Percentiles rank a stretch among this genome's conserved stretches.
Evolutionary conservation across 768 basidiomycete genomes (phyloP).

Genomic region (Hysterangium stoloniferum): DNA sequence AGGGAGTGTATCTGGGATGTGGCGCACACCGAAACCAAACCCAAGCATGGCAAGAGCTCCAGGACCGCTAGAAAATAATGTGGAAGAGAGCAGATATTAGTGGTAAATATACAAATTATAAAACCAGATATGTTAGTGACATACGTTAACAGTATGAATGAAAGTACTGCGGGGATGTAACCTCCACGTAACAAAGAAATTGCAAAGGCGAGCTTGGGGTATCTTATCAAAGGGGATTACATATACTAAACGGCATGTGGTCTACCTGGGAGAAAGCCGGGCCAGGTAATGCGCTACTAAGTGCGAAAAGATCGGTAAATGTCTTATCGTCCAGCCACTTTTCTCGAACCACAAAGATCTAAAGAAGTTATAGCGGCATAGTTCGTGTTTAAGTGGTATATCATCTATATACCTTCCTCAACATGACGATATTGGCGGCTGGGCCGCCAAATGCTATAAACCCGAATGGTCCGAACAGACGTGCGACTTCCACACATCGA

Average conservation of each 20-base stretch:
- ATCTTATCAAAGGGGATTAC: neutral
- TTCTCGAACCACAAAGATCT: slow-evolving; percentile 23
- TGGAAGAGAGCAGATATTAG: too few species aligned
- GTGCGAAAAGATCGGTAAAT: slow-evolving; percentile 37
- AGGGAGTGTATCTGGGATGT: slow-evolving; percentile 36
- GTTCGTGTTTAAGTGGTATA: slow-evolving; percentile 29
- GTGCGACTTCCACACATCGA: slow-evolving; percentile 6
- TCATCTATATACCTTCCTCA: slow-evolving; percentile 25
- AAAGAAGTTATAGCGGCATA: slow-evolving; percentile 30
- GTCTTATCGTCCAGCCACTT: slow-evolving; percentile 23
- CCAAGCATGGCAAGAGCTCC: slow-evolving; percentile 41
- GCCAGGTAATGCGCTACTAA: slow-evolving; percentile 41
- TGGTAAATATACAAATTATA: neutral
- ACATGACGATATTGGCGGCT: slow-evolving; percentile 40
- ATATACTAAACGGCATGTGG: neutral
- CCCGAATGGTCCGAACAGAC: slow-evolving; percentile 21
- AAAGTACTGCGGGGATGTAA: slow-evolving; percentile 31
- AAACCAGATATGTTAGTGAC: neutral
- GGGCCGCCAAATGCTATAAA: slow-evolving; percentile 44
- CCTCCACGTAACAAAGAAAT: slow-evolving; percentile 39
- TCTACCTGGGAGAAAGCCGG: slow-evolving; percentile 25
- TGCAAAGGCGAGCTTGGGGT: slow-evolving; percentile 35
- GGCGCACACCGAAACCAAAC: slow-evolving; percentile 35
- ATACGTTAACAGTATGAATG: slow-evolving; percentile 35
- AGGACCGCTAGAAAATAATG: slow-evolving; percentile 32